Conservation (phyloP, 305 asterid species). For the Fraxinus sp. region DNA sequence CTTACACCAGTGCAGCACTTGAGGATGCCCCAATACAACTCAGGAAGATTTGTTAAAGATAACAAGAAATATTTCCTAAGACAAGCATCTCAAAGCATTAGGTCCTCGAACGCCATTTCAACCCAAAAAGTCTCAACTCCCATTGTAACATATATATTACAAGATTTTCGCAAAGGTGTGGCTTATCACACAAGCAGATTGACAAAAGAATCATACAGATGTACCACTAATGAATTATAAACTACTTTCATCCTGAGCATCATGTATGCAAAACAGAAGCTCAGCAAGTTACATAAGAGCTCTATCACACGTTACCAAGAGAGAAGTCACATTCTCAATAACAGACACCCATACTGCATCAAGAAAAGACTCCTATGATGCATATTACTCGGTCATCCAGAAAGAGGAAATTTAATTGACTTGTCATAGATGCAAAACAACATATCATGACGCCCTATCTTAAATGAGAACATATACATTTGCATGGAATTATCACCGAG, state of each 20-base stretch:
- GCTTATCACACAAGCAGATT: constrained; percentile 52
- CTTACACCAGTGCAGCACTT: constrained; percentile 9
- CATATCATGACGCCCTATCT: background rate
- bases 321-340: constrained; percentile 17
- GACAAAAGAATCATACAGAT: constrained; percentile 55
- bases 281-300: constrained; percentile 25
- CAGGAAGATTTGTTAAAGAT: constrained; percentile 1
- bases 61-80: constrained; percentile 3
- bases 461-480: background rate
- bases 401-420: background rate
- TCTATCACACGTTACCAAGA: constrained; percentile 26
- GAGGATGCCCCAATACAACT: constrained; percentile 21
- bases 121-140: background rate
- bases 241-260: constrained; percentile 53
- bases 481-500: background rate
- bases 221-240: constrained; percentile 58
- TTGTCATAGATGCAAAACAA: background rate
- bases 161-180: constrained; percentile 24
- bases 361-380: background rate
- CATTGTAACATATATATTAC: background rate
- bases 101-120: constrained; percentile 11
- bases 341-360: background rate
- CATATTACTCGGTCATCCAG: background rate
- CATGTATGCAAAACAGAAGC: constrained; percentile 38
- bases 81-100: constrained; percentile 12